Conservation (phyloP, 805 yeast species). For the Alloascoidea hylecoeti region DNA sequence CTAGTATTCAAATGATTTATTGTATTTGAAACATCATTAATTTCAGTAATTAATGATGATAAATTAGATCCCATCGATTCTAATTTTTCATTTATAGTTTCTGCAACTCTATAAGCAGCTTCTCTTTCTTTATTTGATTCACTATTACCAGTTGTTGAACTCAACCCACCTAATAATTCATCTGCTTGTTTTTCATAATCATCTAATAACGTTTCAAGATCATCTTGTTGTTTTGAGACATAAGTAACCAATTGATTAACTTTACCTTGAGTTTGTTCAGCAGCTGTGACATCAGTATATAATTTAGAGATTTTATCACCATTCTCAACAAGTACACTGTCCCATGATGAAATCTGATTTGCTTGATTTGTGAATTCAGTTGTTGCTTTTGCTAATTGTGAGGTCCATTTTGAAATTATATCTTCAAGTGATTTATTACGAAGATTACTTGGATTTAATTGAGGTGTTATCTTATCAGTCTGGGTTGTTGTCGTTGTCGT, state of each 20-base stretch:
- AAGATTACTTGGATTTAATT: conserved; percentile 24
- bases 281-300: conserved; percentile 62
- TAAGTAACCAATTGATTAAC: conserved; percentile 81
- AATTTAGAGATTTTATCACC: conserved; percentile 74
- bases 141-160: conserved; percentile 7
- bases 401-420: conserved; percentile 85
- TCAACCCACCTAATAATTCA: conserved; percentile 10
- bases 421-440: conserved; percentile 91
- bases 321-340: conserved; percentile 64
- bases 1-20: conserved; percentile 47
- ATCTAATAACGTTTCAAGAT: conserved; percentile 67
- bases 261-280: conserved; percentile 73
- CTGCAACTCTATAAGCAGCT: conserved; percentile 80
- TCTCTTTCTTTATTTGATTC: conserved; percentile 67
- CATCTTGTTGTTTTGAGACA: conserved; percentile 86
- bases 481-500: conserved; percentile 6
- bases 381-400: conserved; percentile 62
- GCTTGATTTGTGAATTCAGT: conserved; percentile 66
- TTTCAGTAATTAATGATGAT: conserved; percentile 62
- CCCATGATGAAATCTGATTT: conserved; percentile 72
- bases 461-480: conserved; percentile 9
- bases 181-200: conserved; percentile 72
- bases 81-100: conserved; percentile 66
- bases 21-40: conserved; percentile 35
- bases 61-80: conserved; percentile 68